Base-by-base conservation (phyloP, 257 asterid species). In the Rubia yunnanensis region DNA sequence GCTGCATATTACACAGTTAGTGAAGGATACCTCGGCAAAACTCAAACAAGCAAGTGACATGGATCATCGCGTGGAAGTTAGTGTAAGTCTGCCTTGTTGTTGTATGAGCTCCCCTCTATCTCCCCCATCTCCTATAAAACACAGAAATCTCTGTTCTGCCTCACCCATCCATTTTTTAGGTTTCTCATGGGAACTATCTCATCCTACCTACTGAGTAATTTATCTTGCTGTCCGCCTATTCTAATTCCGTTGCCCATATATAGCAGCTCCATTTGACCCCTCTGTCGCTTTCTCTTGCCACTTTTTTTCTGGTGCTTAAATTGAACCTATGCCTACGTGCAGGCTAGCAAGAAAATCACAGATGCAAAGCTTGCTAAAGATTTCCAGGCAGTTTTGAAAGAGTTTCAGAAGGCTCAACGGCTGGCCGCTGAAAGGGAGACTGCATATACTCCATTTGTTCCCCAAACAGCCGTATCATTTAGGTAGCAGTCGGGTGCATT, bases 341-440 rank as follows among this genome's bases (percentile, higher is more conserved):
- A 92, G 96, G 83, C 89, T 68, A 85, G 81, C 95, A 92, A 89
- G 88, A 92, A 89, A 81, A 76, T 92, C 28, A 76, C 96, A 10
- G 98, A 88, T 77, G 98, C 95, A 26, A 91, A 88, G 79, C 98
- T 88, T 77, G 98, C 98, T 50, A 91, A 85, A 77, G 98, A 91
- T 73, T 88, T 91, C 81, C 89, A 91, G 86, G 88, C 94, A 28
- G 89, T 91, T 36, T 76, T 91, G 64, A 88, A 91, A 74, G 98
- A 88, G 84, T 91, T 86, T 77, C 98, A 91, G 59, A 78, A 78
- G 79, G 78, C 83, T 62, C 84, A 79, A 27, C 74, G 84, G 35
- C 79, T 79, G 57, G 74, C 84, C 15, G 79, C 84, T 32, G 81
- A 79, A 67, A 67, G 77, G 70, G 84, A 79, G 79, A 89, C 98